Evolutionary conservation across 2,329 filamentous ascomycete genomes (phyloP), one percentile per base, ranked within the genome.

Genomic region (Polychaeton citri): DNA sequence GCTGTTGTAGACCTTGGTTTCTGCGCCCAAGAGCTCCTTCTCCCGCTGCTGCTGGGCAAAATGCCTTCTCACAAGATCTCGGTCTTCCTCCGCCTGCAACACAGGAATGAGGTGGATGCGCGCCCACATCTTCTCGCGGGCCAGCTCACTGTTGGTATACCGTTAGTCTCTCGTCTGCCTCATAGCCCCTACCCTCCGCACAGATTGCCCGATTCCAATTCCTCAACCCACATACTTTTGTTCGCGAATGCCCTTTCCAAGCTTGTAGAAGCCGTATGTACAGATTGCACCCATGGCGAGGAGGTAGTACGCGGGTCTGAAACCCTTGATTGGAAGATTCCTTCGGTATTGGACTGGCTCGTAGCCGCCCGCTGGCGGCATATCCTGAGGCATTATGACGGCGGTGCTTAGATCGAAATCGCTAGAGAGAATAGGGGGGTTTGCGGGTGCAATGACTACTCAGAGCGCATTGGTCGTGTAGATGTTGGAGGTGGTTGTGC

Each of bases 311-410:
- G 77, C 71, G 13, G 90, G 88, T 41, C 81, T 79, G 73, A 96
- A 93, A 51, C 88, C 88, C 55, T 81, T 81, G 45, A 82, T 78
- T 45, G 90, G 90, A 43, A 98, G 70, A 67, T 96, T 96, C 64
- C 90, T 81, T 77, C 93, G 93, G 72, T 95, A 98, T 68, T 98
- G 90, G 48, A 98, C 81, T 63, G 88, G 80, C 62, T 78, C 81
- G 65, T 98, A 98, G 72, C 90, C 90, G 69, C 88, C 90, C 57
- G 66, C 62, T 52, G 90, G 90, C 69, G 90, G 90, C 76, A 98
- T 84, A 72, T 98, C 90, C 74, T 96, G 87, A 69, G 82, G 79
- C 88, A 96, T 95, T 57, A 47, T 78, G 69, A 61, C 38, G 38
- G 39, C 46, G 44, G 36, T 42, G 42, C 10, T 33, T 28, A 24